Evolutionary conservation across 208 protist species (phyloP).

Genomic region (Trypanosoma scelopori): DNA sequence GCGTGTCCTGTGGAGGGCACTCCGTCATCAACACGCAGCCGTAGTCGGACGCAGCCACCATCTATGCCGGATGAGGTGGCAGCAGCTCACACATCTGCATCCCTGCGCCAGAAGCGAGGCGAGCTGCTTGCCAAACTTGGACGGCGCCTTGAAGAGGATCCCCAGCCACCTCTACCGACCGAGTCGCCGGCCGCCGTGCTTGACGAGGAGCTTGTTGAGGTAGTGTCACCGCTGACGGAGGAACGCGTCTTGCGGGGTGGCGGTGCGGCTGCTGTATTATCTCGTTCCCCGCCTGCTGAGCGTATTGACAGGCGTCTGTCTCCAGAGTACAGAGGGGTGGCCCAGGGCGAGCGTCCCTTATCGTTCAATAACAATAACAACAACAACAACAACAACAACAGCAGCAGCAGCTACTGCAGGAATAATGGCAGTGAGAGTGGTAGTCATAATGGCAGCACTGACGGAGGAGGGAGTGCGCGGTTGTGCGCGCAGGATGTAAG

Average conservation of each 20-base stretch:
- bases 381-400: background rate
- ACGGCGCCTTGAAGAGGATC: background rate
- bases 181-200: background rate
- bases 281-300: background rate
- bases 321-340: slow-evolving; percentile 19
- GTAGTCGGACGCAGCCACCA: slow-evolving; percentile 16
- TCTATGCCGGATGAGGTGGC: background rate
- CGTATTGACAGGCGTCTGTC: slow-evolving; percentile 21
- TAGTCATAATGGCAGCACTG: too few species aligned
- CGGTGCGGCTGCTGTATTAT: background rate
- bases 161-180: background rate
- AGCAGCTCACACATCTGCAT: background rate
- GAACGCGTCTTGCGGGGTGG: background rate
- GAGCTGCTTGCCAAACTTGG: slow-evolving; percentile 15
- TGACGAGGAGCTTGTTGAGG: slow-evolving; percentile 7
- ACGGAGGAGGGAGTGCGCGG: background rate
- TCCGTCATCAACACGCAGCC: slow-evolving; percentile 2
- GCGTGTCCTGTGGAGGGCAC: background rate
- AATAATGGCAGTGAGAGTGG: too few species aligned
- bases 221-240: slow-evolving; percentile 25
- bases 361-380: background rate
- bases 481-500: slow-evolving; percentile 16
- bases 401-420: too few species aligned
- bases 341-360: background rate
- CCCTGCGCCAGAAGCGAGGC: slow-evolving; percentile 16